Evolutionary conservation across 345 rosid genomes (phyloP).

Genomic region (Pistacia integerrima): DNA sequence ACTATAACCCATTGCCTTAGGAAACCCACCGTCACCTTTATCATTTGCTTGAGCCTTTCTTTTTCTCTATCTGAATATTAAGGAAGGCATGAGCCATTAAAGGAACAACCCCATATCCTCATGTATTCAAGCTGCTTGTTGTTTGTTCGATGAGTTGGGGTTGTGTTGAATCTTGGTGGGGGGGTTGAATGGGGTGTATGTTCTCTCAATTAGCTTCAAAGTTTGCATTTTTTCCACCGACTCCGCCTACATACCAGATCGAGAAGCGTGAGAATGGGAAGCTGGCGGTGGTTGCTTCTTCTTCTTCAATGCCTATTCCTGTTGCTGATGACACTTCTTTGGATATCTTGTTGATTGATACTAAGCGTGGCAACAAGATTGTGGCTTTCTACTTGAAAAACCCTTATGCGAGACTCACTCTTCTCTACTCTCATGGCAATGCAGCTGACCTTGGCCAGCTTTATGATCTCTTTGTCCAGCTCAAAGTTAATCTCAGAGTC

Average conservation of each 20-base stretch:
- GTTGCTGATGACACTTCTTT: slow-evolving; percentile 68
- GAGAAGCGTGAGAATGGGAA: slow-evolving; percentile 64
- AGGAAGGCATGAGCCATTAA: neutral
- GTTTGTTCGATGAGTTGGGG: slow-evolving; percentile 41
- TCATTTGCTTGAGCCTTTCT: neutral
- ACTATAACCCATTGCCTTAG: neutral
- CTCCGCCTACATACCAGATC: slow-evolving; percentile 93
- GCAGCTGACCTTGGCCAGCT: slow-evolving; percentile 99
- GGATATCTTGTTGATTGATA: slow-evolving; percentile 72
- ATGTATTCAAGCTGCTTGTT: slow-evolving; percentile 28
- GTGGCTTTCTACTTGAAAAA: slow-evolving; percentile 82
- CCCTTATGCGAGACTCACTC: slow-evolving; percentile 89
- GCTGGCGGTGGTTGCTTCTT: slow-evolving; percentile 61
- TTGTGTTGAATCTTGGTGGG: slow-evolving; percentile 15
- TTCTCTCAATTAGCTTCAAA: slow-evolving; percentile 92
- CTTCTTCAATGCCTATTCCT: slow-evolving; percentile 64
- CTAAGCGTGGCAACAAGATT: slow-evolving; percentile 79
- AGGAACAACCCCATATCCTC: neutral
- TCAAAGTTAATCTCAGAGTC: slow-evolving; percentile 94
- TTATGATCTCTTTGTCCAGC: slow-evolving; percentile 95
- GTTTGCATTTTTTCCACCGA: slow-evolving; percentile 97
- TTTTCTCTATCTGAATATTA: neutral
- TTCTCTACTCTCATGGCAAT: slow-evolving; percentile 96
- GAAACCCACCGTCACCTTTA: neutral
- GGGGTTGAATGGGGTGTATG: slow-evolving; percentile 84